Evolutionary conservation across 495 filamentous ascomycete genomes (phyloP).

Genomic region (Zalerion maritima): DNA sequence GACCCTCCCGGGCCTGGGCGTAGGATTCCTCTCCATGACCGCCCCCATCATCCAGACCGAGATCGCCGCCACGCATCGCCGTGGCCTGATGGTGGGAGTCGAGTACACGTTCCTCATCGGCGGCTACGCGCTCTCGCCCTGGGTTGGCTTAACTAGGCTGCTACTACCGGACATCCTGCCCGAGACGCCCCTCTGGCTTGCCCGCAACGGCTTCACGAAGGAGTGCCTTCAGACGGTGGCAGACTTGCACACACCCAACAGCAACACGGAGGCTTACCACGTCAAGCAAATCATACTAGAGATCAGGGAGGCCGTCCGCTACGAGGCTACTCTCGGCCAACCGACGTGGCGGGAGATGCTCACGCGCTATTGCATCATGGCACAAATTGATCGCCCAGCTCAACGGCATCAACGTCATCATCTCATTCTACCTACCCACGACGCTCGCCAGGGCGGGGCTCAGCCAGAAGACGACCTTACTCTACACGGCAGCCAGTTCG

Average conservation of each 20-base stretch:
- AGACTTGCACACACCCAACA: conserved; percentile 14
- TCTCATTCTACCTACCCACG: conserved; percentile 20
- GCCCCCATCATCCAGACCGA: no score
- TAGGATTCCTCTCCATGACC: no score
- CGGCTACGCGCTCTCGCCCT: no score
- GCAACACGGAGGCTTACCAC: conserved; percentile 12
- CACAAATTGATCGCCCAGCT: conserved; percentile 21
- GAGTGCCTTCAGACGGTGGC: conserved; percentile 18
- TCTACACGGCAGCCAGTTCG: conserved; percentile 15
- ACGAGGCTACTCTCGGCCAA: conserved; percentile 14
- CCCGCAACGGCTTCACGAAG: conserved; percentile 16
- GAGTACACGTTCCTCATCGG: no score
- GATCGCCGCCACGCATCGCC: no score
- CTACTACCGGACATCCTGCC: conserved; percentile 17
- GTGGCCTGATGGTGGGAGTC: no score
- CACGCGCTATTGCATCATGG: conserved; percentile 18
- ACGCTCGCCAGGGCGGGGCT: conserved; percentile 16
- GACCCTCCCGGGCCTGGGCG: no score
- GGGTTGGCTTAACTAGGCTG: no score
- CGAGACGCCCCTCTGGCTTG: conserved; percentile 17
- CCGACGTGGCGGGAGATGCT: conserved; percentile 21
- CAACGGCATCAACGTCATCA: conserved; percentile 25
- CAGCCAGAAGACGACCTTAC: conserved; percentile 14
- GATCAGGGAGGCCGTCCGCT: conserved; percentile 18
- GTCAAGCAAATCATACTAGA: conserved; percentile 14